Base-by-base conservation (phyloP, 139 green algal species). In the Zygnema circumcarinatum region DNA sequence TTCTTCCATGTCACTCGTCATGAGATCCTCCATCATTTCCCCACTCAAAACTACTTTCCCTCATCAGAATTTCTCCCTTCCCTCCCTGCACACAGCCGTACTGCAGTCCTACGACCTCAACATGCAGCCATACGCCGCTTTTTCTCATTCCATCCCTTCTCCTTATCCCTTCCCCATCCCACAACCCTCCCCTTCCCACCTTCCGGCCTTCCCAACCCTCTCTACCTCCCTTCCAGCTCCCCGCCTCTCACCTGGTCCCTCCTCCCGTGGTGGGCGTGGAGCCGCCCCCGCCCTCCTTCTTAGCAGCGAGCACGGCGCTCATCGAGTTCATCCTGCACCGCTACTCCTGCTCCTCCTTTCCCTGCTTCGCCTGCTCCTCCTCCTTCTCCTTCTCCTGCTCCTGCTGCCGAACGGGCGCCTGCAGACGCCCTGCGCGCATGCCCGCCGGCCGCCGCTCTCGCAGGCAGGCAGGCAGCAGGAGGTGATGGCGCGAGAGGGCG, bases 261-360 rank as follows among this genome's bases (percentile, higher is more conserved):
- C 69, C 69, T 52, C 69, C 69, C 16, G 69, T 78, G 7, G 69
- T 20, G 7, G 69, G 35, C 35, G 69, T 78, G 35, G 69, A 22
- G 7, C 16, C 11, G 7, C 69, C 69, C 69, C 69, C 69, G 7
- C 69, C 69, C 35, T 38, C 69, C 69, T 7, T 20, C 69, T 78
- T 78, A 16, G 69, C 3, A 3, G 7, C 11, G 35, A 78, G 36
- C 35, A 78, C 69, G 16, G 69, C 69, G 69, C 16, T 78, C 69
- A 78, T 52, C 3, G 69, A 78, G 16, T 78, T 78, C 69, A 78
- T 78, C 35, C 7, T 78, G 7, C 36, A 56, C 7, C 69, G 7
- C 11, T 78, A 78, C 29, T 29, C 56, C 29, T 72, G n/a, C 29
- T n/a, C 56, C 56, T 35, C n/a, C n/a, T n/a, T n/a, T n/a, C n/a